Evolutionary conservation across 1,284 basidiomycete genomes (phyloP), one percentile per base, ranked within the genome.

Genomic region (Ceratobasidium sp.): DNA sequence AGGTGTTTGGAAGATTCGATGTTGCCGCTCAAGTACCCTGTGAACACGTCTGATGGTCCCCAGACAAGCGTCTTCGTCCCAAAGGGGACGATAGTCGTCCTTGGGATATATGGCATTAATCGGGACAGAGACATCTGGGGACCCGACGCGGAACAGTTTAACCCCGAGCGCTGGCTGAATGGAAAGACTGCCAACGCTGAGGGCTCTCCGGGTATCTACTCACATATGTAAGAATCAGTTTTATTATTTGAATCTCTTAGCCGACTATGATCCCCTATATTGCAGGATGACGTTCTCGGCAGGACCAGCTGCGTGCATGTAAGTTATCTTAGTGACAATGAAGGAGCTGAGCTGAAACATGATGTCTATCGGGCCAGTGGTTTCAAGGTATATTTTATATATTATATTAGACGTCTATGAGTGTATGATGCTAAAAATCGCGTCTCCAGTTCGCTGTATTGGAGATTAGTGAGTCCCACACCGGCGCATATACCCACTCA

Each of bases 251-350:
- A n/a, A 2, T 7, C 21, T 2, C 2, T 23, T n/a, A 5, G 7
- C n/a, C 6, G 7, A 16, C 8, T 3, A 43, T 32, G n/a, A 47
- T 46, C 28, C 14, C 23, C 1, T 35, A 49, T 6, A 16, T n/a
- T 63, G 14, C 32, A 66, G 63, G 47, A 66, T 66, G 47, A 52
- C 47, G 16, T 66, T 66, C 38, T 35, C 35, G 32, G 47, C 47
- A 13, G 63, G 63, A 4, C 62, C 62, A 3, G 18, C 43, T 26
- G 41, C 62, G 44, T 64, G 63, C 63, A 52, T 66, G 30, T 52
- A n/a, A 54, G 47, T 66, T 4, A 23, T 38, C 35, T 5, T 38
- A 38, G 11, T 5, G 35, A 38, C 35, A 11, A 38, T 38, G 35
- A 38, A 38, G 6, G 35, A 38, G 35, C 35, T 38, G 35, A 38